Conservation (phyloP, 139 green algal genomes). For the Volvox reticuliferus region DNA sequence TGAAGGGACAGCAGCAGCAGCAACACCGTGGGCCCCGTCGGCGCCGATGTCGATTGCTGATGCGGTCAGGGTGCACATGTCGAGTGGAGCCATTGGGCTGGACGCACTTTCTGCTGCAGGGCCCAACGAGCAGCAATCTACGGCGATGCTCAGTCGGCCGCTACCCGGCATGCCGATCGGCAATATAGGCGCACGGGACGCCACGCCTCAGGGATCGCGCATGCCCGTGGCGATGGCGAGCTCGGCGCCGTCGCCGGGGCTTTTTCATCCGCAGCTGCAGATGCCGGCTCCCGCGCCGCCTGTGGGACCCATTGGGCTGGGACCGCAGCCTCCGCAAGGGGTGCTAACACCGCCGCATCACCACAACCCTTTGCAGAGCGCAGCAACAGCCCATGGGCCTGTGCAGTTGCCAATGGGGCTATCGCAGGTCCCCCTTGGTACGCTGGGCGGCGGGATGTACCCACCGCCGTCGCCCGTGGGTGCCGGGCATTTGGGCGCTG, state of each 20-base stretch:
- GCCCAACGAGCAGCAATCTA: conserved; percentile 7
- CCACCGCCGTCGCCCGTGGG: background rate
- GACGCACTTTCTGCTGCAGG: background rate
- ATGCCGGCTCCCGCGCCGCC: too few species aligned
- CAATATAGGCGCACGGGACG: background rate
- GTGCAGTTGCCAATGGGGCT: conserved; percentile 7
- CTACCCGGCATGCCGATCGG: background rate
- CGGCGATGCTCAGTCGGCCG: background rate
- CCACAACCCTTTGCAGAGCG: background rate
- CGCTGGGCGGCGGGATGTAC: background rate
- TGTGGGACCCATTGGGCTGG: background rate
- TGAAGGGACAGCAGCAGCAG: background rate
- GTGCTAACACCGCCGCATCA: background rate
- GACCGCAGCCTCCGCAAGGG: background rate
- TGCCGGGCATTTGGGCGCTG: background rate
- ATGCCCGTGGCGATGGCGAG: background rate
- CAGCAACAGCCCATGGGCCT: background rate
- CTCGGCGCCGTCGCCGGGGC: background rate
- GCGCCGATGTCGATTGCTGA: background rate
- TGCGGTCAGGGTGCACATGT: background rate
- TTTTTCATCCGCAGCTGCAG: background rate
- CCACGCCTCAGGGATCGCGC: background rate
- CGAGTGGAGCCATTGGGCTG: background rate
- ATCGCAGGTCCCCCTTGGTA: background rate
- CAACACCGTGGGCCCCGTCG: background rate